Base-by-base conservation (phyloP, 2,329 filamentous ascomycete species). In the Chrysosporium queenslandicum region DNA sequence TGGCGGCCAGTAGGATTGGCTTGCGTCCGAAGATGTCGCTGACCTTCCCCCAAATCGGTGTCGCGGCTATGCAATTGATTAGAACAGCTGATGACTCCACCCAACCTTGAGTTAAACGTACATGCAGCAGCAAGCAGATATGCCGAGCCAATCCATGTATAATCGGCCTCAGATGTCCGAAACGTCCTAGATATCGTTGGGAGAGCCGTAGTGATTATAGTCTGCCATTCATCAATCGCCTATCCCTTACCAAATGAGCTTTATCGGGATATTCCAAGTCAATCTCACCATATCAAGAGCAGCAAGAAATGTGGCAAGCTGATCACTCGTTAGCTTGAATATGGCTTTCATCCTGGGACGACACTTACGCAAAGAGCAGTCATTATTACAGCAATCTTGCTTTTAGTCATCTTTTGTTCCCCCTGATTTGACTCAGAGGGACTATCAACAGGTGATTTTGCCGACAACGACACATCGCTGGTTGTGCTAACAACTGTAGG, bases 21-120 rank as follows among this genome's bases (percentile, higher is more conserved):
- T 85, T 86, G 40, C 82, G 73, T 1, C 82, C 82, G 69, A 78
- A 85, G 53, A 85, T 84, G 58, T 85, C 82, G 40, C 78, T 80
- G 20, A 83, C 66, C 60, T 83, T 83, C 18, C 79, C 77, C 75
- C 77, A 80, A 27, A 74, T 68, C 2, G 75, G 76, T n/a, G n/a
- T n/a, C n/a, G n/a, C n/a, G n/a, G n/a, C n/a, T n/a, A n/a, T n/a
- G n/a, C n/a, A n/a, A n/a, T n/a, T n/a, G n/a, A n/a, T n/a, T n/a
- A n/a, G n/a, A n/a, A n/a, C n/a, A n/a, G n/a, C n/a, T n/a, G n/a
- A n/a, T n/a, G n/a, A n/a, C n/a, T n/a, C n/a, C n/a, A n/a, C n/a
- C n/a, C n/a, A n/a, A n/a, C n/a, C n/a, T n/a, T n/a, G n/a, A n/a
- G n/a, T n/a, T n/a, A n/a, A n/a, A n/a, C 2, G 73, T 72, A 6